Percentiles rank a stretch among this genome's conserved stretches.
These are phyloP conservation scores for Kuraishia capsulata DNA, from an alignment of 805 yeast species.

Conservation along the genomic window DNA sequence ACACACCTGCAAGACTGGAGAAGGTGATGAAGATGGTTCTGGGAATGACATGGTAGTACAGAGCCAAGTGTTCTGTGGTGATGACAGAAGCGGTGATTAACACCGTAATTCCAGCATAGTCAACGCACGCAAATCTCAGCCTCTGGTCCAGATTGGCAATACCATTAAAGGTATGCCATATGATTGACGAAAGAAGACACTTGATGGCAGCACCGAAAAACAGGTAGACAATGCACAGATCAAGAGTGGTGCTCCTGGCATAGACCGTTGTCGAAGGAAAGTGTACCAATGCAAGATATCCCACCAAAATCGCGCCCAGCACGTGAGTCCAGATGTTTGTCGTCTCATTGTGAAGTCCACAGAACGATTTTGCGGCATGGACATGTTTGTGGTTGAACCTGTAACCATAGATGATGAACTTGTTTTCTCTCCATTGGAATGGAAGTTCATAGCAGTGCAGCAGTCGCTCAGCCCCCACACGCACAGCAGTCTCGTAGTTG, in stretches of 20 bases:
- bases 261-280: conserved; percentile 56
- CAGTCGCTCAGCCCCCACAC: conserved; percentile 33
- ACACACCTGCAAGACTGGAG: conserved; percentile 56
- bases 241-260: conserved; percentile 25
- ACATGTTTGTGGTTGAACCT: conserved; percentile 62
- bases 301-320: conserved; percentile 52
- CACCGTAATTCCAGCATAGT: conserved; percentile 89
- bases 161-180: conserved; percentile 90
- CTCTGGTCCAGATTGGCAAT: conserved; percentile 57
- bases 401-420: conserved; percentile 77
- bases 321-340: conserved; percentile 92
- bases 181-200: conserved; percentile 69
- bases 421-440: conserved; percentile 87
- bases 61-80: conserved; percentile 74
- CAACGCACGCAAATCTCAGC: conserved; percentile 82
- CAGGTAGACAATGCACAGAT: conserved; percentile 45
- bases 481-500: conserved; percentile 37
- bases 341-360: conserved; percentile 74
- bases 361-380: conserved; percentile 52
- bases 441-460: conserved; percentile 85
- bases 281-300: conserved; percentile 47
- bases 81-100: conserved; percentile 84
- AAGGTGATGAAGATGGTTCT: conserved; percentile 44
- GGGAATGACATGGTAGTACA: conserved; percentile 47
- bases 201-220: conserved; percentile 67